A percentile compares a stretch with the other conserved stretches of the same genome.
phyloP scores from a whole-genome alignment of 768 basidiomycete genomes.

The Trametes cinnabarina region DNA sequence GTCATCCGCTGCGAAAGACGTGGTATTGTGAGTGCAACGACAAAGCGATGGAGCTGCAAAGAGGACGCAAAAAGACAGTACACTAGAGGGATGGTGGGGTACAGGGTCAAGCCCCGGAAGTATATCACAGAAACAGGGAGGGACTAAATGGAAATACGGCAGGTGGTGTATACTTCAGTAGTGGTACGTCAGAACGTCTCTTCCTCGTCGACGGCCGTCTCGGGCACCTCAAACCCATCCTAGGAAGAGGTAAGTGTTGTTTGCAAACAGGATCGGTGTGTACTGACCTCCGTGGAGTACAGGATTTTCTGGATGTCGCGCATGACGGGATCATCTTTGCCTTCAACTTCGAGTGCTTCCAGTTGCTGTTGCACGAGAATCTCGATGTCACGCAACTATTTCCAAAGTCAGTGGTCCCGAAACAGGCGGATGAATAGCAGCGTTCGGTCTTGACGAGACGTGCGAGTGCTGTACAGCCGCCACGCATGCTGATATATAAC shows the following conservation, averaged over 20 bases:
- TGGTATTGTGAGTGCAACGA: conserved; percentile 18
- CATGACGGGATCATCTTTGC: conserved; percentile 59
- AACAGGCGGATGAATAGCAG: background rate
- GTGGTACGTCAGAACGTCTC: conserved; percentile 58
- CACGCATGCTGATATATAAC: background rate
- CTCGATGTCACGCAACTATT: conserved; percentile 93
- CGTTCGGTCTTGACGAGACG: too few species aligned
- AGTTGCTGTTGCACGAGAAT: conserved; percentile 83
- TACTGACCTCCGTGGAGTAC: conserved; percentile 87
- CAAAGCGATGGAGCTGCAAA: conserved; percentile 3
- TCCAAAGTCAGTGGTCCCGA: conserved; percentile 4
- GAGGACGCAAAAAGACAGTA: conserved; percentile 8
- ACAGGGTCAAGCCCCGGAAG: background rate
- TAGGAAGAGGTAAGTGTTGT: conserved; percentile 32
- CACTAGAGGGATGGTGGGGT: background rate
- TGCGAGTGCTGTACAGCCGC: background rate
- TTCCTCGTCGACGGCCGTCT: conserved; percentile 69
- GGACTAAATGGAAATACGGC: conserved; percentile 18
- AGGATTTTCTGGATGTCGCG: conserved; percentile 87
- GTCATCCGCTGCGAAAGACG: conserved; percentile 1
- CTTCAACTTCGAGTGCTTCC: conserved; percentile 57
- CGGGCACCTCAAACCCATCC: conserved; percentile 95
- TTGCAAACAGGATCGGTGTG: background rate
- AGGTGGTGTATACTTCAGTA: conserved; percentile 11
- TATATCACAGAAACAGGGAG: background rate